phyloP scores from a whole-genome alignment of 345 rosid species.

The Raphanus raphanistrum region DNA sequence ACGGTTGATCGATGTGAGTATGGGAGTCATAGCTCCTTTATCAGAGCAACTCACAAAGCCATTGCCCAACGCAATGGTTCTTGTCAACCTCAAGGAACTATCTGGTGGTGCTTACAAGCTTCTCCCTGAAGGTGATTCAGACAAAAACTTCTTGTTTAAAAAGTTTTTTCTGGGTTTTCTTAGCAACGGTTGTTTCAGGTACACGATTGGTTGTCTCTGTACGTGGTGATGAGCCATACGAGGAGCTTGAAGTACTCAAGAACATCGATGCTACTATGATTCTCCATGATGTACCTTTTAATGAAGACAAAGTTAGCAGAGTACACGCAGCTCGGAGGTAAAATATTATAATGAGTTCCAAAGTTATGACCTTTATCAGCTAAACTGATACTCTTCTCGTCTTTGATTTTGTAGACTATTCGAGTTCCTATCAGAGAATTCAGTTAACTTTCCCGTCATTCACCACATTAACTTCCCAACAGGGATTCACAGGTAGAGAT shows the following conservation, averaged over 20 bases:
- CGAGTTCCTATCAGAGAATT: constrained; percentile 72
- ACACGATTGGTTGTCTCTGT: constrained; percentile 86
- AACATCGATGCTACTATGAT: constrained; percentile 71
- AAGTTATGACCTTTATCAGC: not conserved
- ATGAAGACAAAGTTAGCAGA: constrained; percentile 76
- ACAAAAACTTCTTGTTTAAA: not conserved
- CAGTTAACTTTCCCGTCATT: constrained; percentile 76
- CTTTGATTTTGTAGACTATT: constrained; percentile 56
- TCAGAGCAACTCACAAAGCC: constrained; percentile 97
- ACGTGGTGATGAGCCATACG: constrained; percentile 76
- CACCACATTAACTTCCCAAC: constrained; percentile 85
- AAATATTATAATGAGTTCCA: constrained; percentile 9
- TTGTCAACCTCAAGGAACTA: constrained; percentile 87
- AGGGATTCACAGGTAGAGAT: constrained; percentile 67
- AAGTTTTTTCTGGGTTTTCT: not conserved
- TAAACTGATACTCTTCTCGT: constrained; percentile 1
- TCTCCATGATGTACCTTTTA: constrained; percentile 72
- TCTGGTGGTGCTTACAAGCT: constrained; percentile 90
- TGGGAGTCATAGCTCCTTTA: constrained; percentile 90
- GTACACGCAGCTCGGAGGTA: constrained; percentile 99
- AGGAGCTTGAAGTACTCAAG: constrained; percentile 78
- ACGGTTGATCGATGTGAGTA: constrained; percentile 84
- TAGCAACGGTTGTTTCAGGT: constrained; percentile 46
- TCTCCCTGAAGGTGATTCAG: constrained; percentile 82
- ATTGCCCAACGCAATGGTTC: constrained; percentile 86